Conservation (phyloP, 495 filamentous ascomycete genomes). For the Penicillium desertorum region DNA sequence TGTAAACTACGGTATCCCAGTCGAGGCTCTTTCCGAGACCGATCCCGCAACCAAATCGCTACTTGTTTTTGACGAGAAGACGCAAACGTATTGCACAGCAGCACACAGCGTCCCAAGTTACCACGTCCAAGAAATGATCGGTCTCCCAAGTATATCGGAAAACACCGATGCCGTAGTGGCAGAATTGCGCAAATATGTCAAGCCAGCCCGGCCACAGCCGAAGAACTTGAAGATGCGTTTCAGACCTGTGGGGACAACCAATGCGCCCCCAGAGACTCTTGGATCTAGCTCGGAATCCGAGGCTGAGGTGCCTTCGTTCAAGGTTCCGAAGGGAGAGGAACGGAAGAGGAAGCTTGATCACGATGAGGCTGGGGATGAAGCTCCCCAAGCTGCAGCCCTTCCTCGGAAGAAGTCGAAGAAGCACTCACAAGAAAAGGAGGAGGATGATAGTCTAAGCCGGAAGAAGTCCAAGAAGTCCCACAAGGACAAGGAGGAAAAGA, state of each 20-base stretch:
- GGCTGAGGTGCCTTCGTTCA: slow-evolving; percentile 40
- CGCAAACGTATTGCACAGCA: slow-evolving; percentile 36
- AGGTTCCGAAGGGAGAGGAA: slow-evolving; percentile 39
- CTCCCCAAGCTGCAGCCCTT: slow-evolving; percentile 22
- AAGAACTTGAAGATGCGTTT: slow-evolving; percentile 62
- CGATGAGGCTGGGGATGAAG: slow-evolving; percentile 40
- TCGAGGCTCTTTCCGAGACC: slow-evolving; percentile 39
- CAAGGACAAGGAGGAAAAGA: slow-evolving; percentile 45
- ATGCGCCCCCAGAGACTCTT: slow-evolving; percentile 44
- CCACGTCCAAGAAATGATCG: slow-evolving; percentile 48
- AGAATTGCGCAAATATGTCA: slow-evolving; percentile 40
- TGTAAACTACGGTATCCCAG: slow-evolving; percentile 47
- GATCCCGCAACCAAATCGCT: slow-evolving; percentile 35
- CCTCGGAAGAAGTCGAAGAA: slow-evolving; percentile 51
- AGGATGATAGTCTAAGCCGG: slow-evolving; percentile 19
- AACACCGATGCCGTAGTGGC: slow-evolving; percentile 33
- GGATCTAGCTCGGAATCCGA: slow-evolving; percentile 52
- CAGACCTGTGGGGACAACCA: slow-evolving; percentile 52
- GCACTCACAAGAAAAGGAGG: slow-evolving; percentile 29
- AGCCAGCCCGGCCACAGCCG: slow-evolving; percentile 52
- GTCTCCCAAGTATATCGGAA: slow-evolving; percentile 34
- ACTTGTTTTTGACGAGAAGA: slow-evolving; percentile 38
- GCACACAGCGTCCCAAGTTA: slow-evolving; percentile 41
- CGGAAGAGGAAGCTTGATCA: slow-evolving; percentile 45
- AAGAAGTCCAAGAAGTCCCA: slow-evolving; percentile 45